These are phyloP conservation scores for Eimeria nieschulzi DNA, from an alignment of 169 alveolate species.

Conservation along the genomic window DNA sequence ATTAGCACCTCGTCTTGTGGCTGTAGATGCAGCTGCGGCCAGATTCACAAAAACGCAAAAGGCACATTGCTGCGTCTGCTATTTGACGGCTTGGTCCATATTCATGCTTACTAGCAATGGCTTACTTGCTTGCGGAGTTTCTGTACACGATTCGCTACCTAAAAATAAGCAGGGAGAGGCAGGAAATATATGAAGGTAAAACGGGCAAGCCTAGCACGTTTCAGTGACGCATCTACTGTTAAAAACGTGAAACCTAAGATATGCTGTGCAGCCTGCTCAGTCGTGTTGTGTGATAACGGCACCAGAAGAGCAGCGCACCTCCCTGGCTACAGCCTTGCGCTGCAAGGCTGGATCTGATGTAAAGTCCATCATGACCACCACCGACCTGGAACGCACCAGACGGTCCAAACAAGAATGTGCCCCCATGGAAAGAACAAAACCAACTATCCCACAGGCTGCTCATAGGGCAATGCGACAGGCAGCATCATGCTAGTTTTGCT, in stretches of 20 bases:
- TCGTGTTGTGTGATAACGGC: neutral
- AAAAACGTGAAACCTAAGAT: neutral
- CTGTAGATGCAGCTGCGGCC: slow-evolving; percentile 32
- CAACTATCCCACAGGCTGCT: no score
- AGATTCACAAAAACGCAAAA: neutral
- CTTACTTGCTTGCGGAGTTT: slow-evolving; percentile 67
- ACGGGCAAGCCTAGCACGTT: neutral
- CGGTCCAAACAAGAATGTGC: neutral
- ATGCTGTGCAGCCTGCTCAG: slow-evolving; percentile 11
- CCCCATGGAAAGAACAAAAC: neutral
- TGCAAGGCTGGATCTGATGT: slow-evolving; percentile 50
- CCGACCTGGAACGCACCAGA: slow-evolving; percentile 27
- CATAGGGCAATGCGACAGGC: no score
- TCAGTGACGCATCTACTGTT: neutral
- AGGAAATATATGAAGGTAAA: neutral
- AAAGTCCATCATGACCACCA: slow-evolving; percentile 51
- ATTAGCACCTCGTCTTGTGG: slow-evolving; percentile 62
- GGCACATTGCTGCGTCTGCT: no score
- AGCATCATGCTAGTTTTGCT: no score
- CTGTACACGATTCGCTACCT: slow-evolving; percentile 74
- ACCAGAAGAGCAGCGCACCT: slow-evolving; percentile 21
- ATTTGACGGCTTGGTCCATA: neutral
- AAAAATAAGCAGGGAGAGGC: neutral
- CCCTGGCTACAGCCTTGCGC: slow-evolving; percentile 69
- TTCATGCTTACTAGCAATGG: neutral